phyloP scores from a whole-genome alignment of 176 grass and related monocot species.

The Rhynchospora tenuis region DNA sequence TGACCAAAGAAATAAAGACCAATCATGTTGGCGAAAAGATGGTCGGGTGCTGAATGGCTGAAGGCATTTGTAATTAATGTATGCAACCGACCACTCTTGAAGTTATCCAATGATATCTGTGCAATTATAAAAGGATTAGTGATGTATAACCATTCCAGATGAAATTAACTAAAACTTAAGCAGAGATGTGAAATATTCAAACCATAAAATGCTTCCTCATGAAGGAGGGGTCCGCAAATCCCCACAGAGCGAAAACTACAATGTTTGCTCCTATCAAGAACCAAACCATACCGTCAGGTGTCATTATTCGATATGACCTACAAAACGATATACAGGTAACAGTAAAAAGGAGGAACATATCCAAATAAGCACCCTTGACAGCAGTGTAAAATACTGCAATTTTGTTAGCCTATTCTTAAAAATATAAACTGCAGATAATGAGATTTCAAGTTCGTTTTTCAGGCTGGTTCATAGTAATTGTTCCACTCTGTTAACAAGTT shows the following conservation, averaged over 20 bases:
- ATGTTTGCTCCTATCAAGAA: constrained; percentile 57
- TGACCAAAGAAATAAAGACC: constrained; percentile 78
- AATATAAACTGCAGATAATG: not conserved
- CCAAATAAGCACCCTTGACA: not conserved
- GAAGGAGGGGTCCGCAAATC: constrained; percentile 46
- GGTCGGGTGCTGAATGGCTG: constrained; percentile 46
- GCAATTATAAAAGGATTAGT: constrained; percentile 23
- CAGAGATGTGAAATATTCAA: not conserved
- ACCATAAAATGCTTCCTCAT: constrained; percentile 80
- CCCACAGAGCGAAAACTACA: constrained; percentile 73
- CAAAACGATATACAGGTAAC: not conserved
- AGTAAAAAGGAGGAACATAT: not conserved
- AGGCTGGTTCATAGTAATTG: not conserved
- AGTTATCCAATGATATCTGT: constrained; percentile 84
- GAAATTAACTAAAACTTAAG: not conserved
- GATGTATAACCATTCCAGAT: not conserved
- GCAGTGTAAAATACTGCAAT: not conserved
- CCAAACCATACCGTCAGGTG: constrained; percentile 33
- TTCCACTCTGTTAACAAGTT: not conserved
- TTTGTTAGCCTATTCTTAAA: not conserved
- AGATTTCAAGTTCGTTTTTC: not conserved
- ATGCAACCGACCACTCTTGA: constrained; percentile 72
- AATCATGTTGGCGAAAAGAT: constrained; percentile 74
- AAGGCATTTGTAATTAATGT: constrained; percentile 81
- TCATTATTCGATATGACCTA: constrained; percentile 44